Percentiles rank a stretch among this genome's conserved stretches.
These are phyloP conservation scores for Trichosporon ovoides DNA, from an alignment of 1,284 basidiomycete species.

Conservation along the genomic window DNA sequence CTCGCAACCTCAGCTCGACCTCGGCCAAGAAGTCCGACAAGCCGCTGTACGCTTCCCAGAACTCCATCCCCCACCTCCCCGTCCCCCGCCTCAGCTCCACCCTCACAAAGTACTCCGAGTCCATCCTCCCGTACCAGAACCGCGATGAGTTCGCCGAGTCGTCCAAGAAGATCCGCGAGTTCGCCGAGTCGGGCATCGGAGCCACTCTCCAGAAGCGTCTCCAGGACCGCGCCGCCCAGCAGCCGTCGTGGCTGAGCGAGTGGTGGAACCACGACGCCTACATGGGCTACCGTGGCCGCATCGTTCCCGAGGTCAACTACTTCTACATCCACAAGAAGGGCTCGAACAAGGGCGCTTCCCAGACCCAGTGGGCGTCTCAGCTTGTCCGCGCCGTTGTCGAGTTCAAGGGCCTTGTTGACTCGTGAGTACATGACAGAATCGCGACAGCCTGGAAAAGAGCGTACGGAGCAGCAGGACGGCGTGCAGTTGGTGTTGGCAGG, in stretches of 20 bases:
- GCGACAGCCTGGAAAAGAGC: too few relatives aligned
- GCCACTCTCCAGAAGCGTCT: conserved; percentile 75
- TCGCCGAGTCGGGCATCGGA: conserved; percentile 65
- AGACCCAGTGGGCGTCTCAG: conserved; percentile 67
- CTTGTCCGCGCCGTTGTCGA: conserved; percentile 75
- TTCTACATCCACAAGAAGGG: conserved; percentile 86
- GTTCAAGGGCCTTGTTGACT: conserved; percentile 75
- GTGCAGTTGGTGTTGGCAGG: not conserved
- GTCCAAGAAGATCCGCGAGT: conserved; percentile 60
- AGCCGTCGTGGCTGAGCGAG: conserved; percentile 83
- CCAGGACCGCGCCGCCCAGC: conserved; percentile 60
- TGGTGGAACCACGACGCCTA: conserved; percentile 96
- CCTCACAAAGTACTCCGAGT: conserved; percentile 76
- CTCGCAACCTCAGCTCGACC: conserved; percentile 12
- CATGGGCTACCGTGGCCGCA: conserved; percentile 60
- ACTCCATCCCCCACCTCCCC: conserved; percentile 72
- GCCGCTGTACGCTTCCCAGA: conserved; percentile 74
- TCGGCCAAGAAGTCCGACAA: conserved; percentile 17
- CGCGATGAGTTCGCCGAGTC: conserved; percentile 60
- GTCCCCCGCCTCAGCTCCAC: conserved; percentile 78
- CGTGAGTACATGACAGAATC: conserved; percentile 53
- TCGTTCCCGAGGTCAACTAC: conserved; percentile 92
- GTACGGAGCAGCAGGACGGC: too few relatives aligned
- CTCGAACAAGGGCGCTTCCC: conserved; percentile 53
- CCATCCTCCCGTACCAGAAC: conserved; percentile 68